Conservation (phyloP, 225 moss, liverwort and hornwort genomes). For the Sphagnum contortum region DNA sequence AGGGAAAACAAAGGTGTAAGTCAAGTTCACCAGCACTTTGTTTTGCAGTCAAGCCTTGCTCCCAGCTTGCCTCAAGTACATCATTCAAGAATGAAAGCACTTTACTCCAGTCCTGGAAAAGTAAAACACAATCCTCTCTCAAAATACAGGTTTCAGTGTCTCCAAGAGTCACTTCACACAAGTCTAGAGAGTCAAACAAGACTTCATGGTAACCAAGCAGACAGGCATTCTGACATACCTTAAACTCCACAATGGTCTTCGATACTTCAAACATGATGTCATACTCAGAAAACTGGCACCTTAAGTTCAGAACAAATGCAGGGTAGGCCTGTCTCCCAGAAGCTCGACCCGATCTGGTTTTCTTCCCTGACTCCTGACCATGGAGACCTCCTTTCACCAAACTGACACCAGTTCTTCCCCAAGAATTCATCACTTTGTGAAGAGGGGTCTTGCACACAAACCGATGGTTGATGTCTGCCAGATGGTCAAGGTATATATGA, state of each 20-base stretch:
- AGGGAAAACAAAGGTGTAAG: too few relatives aligned
- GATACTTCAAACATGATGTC: constrained; percentile 91
- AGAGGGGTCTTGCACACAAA: constrained; percentile 80
- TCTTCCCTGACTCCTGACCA: constrained; percentile 14
- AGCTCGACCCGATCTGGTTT: constrained; percentile 18
- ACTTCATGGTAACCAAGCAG: too few relatives aligned
- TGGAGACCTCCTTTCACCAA: not conserved
- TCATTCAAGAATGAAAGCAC: constrained; percentile 43
- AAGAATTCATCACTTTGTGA: constrained; percentile 74
- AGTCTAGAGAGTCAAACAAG: not conserved
- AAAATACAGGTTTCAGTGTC: not conserved
- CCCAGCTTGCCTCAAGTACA: constrained; percentile 54
- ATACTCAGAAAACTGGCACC: constrained; percentile 70
- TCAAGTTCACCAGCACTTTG: too few relatives aligned
- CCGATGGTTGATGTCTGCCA: constrained; percentile 82
- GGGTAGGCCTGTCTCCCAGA: constrained; percentile 39
- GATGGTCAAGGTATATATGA: constrained; percentile 32
- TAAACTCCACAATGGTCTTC: constrained; percentile 89
- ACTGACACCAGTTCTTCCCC: constrained; percentile 19
- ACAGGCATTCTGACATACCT: constrained; percentile 27
- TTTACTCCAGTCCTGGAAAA: constrained; percentile 58
- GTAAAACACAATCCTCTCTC: not conserved
- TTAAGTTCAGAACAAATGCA: constrained; percentile 73
- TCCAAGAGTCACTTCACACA: not conserved
- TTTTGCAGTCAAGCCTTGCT: constrained; percentile 16